These are phyloP conservation scores for Beta lomatogona DNA, from an alignment of 179 eudicot genomes.

Conservation along the genomic window DNA sequence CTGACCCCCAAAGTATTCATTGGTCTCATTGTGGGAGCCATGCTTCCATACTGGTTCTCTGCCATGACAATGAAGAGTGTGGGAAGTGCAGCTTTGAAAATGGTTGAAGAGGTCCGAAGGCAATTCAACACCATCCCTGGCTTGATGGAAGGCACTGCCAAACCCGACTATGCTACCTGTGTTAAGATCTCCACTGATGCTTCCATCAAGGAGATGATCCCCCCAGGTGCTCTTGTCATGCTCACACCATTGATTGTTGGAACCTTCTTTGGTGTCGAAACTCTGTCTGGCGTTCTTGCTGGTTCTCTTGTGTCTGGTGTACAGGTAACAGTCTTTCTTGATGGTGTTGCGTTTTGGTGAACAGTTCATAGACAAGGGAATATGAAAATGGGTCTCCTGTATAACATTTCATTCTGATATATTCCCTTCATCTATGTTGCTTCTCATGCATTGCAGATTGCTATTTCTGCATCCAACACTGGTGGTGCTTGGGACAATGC, in stretches of 20 bases:
- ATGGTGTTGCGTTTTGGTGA: neutral
- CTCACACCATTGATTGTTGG: slow-evolving; percentile 93
- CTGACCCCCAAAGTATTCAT: slow-evolving; percentile 87
- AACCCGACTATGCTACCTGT: slow-evolving; percentile 86
- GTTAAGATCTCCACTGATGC: slow-evolving; percentile 94
- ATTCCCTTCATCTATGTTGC: neutral
- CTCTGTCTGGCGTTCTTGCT: slow-evolving; percentile 93
- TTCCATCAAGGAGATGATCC: slow-evolving; percentile 85
- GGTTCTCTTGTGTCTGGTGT: slow-evolving; percentile 96
- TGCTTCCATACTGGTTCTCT: slow-evolving; percentile 97
- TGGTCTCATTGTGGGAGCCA: slow-evolving; percentile 85
- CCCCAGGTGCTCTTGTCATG: slow-evolving; percentile 94
- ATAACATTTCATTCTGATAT: neutral
- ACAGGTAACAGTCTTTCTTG: slow-evolving; percentile 50
- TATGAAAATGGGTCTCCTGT: neutral
- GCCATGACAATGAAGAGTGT: slow-evolving; percentile 99
- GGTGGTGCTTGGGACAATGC: slow-evolving; percentile 99
- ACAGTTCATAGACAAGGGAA: no score
- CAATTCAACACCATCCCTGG: slow-evolving; percentile 91
- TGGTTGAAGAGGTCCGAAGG: slow-evolving; percentile 94
- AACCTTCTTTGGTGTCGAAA: slow-evolving; percentile 82
- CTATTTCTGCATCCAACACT: slow-evolving; percentile 93
- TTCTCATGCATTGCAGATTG: slow-evolving; percentile 50
- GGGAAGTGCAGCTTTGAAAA: slow-evolving; percentile 81
- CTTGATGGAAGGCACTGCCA: slow-evolving; percentile 78